These are phyloP conservation scores for Rhizophora mangle DNA, from an alignment of 345 rosid species.

Conservation along the genomic window DNA sequence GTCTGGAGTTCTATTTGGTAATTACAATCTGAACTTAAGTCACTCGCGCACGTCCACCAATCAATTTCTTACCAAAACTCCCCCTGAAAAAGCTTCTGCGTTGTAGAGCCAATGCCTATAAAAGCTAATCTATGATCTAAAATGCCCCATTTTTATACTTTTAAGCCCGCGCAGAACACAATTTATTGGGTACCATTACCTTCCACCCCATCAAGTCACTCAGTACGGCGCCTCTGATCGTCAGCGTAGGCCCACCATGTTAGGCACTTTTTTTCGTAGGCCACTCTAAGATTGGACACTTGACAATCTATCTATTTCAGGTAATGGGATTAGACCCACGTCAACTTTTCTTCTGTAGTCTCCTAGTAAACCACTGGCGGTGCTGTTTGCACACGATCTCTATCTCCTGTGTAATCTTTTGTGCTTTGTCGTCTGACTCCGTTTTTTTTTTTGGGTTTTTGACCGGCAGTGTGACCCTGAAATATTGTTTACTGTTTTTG, in stretches of 20 bases:
- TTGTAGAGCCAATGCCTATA: neutral
- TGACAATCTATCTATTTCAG: neutral
- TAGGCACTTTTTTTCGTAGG: neutral
- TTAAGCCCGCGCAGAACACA: neutral
- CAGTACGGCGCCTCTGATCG: slow-evolving; percentile 19
- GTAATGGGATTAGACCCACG: neutral
- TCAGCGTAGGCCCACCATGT: slow-evolving; percentile 25
- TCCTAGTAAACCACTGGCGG: too few species aligned
- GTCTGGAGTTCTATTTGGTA: neutral
- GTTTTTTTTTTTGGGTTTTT: neutral
- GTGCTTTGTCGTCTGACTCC: slow-evolving; percentile 2
- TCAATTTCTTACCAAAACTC: slow-evolving; percentile 17
- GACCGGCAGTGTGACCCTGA: neutral
- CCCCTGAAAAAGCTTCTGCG: neutral
- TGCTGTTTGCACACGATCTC: neutral
- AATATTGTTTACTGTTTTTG: slow-evolving; percentile 13
- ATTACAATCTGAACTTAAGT: neutral
- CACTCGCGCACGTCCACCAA: slow-evolving; percentile 12
- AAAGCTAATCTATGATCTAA: neutral
- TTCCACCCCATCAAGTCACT: neutral
- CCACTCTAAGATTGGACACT: neutral
- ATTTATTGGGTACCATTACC: neutral
- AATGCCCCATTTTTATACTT: slow-evolving; percentile 10
- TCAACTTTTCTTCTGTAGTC: neutral
- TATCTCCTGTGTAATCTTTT: neutral